Conservation (phyloP, 306 rosid species). For the Vigna radiata region DNA sequence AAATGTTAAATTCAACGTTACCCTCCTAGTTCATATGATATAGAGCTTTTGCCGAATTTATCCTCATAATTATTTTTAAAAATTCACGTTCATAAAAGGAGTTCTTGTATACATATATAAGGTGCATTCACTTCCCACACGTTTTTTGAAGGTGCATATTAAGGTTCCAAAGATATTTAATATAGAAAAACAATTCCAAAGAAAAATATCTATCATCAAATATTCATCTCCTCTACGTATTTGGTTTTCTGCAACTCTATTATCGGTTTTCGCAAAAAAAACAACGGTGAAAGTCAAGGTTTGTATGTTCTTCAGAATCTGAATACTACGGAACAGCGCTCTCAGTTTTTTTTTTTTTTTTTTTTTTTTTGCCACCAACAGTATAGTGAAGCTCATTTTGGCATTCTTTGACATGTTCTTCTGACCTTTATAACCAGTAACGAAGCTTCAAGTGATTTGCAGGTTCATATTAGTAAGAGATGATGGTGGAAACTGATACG, state of each 20-base stretch:
- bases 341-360: not conserved
- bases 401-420: not conserved
- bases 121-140: slow-evolving; percentile 29
- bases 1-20: not conserved
- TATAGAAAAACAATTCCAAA: slow-evolving; percentile 11
- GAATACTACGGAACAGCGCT: not conserved
- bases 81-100: not conserved
- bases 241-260: not conserved
- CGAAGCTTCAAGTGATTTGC: not conserved
- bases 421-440: not conserved
- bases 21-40: not conserved
- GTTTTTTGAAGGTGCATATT: not conserved
- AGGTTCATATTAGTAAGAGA: not conserved
- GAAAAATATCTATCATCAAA: not conserved
- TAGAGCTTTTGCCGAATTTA: not conserved
- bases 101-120: not conserved
- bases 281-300: slow-evolving; percentile 30
- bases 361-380: not conserved
- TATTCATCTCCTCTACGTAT: slow-evolving; percentile 8
- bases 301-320: slow-evolving; percentile 7
- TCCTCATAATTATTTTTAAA: not conserved
- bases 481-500: too few species aligned
- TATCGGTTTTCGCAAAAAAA: not conserved
- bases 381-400: not conserved
- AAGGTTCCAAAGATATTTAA: slow-evolving; percentile 20